Conservation (phyloP, 108 stramenopile species). For the Pseudonitzschia pungens region DNA sequence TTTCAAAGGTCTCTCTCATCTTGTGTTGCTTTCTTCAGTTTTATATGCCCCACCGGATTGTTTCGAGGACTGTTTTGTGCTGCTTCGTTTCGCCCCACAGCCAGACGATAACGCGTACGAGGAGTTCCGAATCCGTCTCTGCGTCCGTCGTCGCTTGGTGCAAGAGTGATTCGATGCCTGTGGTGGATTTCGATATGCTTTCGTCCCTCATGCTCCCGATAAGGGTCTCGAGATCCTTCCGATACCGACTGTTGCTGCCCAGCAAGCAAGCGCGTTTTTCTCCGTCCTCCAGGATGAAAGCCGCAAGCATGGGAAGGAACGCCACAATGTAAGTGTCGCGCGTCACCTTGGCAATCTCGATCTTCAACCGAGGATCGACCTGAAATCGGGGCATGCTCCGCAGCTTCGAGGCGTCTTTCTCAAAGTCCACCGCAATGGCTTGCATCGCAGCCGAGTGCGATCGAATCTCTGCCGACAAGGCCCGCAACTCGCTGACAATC, state of each 20-base stretch:
- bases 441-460: background rate
- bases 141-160: background rate
- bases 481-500: background rate
- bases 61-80: background rate
- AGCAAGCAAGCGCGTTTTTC: background rate
- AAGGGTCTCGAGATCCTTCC: background rate
- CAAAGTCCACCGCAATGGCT: background rate
- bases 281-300: background rate
- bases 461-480: background rate
- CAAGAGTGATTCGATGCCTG: background rate
- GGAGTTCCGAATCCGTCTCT: background rate
- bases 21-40: too few species aligned
- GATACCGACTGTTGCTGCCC: background rate
- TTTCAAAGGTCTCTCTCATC: too few species aligned
- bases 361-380: background rate
- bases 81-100: background rate
- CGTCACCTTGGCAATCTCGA: background rate
- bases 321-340: background rate
- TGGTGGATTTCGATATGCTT: background rate
- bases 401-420: background rate
- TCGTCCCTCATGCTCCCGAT: background rate
- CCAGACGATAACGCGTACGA: background rate
- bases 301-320: background rate
- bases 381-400: background rate
- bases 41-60: background rate